Base-by-base conservation (phyloP, 2,329 filamentous ascomycete genomes). In the Drechslerella stenobrocha region DNA sequence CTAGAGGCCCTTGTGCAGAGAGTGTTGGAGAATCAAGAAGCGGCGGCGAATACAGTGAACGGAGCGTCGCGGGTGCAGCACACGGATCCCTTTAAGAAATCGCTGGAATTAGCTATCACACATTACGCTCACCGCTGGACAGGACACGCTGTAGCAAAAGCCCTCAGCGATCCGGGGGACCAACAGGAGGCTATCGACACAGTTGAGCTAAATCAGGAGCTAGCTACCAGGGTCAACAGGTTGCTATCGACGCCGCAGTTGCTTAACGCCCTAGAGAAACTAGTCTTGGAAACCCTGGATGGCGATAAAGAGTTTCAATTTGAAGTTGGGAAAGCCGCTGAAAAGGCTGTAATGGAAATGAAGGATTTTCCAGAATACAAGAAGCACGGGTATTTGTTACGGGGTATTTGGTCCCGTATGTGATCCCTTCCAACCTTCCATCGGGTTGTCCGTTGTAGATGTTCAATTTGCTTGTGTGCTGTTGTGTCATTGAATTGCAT, bases 1-100 rank as follows among this genome's bases (percentile, higher is more conserved):
- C 23, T 65, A 13, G 52, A 57, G 24, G 42, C 34, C 5, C 22
- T 56, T n/a, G 35, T 59, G 23, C 32, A 66, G 7, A 37, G 37
- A 22, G 28, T 66, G 13, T 23, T 66, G 18, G 24, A 45, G 9
- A 66, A 66, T n/a, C 61, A 59, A 65, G 47, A 52, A 20, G 47
- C 40, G 35, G 20, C 44, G n/a, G n/a, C n/a, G n/a, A n/a, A n/a
- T n/a, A n/a, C n/a, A n/a, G n/a, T n/a, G 30, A 65, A 50, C 3
- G 46, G 44, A 5, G 60, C 44, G 11, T 37, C 28, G 8, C 53
- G 61, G 8, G 56, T 59, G 4, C 51, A 59, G 15, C 42, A 45
- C 42, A 59, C 32, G 2, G 40, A 59, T 5, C 18, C 37, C 13
- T 11, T 23, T 20, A 32, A 51, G 4, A n/a, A n/a, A n/a, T n/a